Percentiles rank a stretch among this genome's conserved stretches.
Conservation (phyloP, 768 basidiomycete genomes). For the Lactarius quietus region DNA sequence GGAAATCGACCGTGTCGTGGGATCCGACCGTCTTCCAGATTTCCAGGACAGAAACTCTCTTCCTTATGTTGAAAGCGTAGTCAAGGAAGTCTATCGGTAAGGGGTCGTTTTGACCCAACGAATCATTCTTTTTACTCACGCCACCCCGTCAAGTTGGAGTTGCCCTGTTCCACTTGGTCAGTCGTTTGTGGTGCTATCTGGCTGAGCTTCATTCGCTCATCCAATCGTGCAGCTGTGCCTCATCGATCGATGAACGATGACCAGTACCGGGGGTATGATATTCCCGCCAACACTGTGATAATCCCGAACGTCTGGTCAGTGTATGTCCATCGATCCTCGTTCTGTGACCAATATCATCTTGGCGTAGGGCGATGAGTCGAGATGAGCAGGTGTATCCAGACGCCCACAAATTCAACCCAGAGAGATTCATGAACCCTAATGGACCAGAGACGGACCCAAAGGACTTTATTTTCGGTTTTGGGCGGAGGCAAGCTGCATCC, state of each 20-base stretch:
- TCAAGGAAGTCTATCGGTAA: constrained; percentile 28
- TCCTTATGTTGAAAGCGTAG: constrained; percentile 29
- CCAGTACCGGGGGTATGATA: constrained; percentile 25
- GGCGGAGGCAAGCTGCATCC: constrained; percentile 19
- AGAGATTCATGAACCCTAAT: constrained; percentile 23
- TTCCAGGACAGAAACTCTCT: constrained; percentile 28
- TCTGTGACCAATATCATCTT: neutral
- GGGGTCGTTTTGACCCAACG: neutral
- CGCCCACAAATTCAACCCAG: constrained; percentile 20
- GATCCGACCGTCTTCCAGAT: constrained; percentile 30
- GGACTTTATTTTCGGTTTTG: constrained; percentile 26
- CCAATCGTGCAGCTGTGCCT: constrained; percentile 23
- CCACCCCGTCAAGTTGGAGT: constrained; percentile 18
- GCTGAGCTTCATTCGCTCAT: neutral
- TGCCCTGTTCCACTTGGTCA: constrained; percentile 25
- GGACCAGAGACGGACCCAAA: constrained; percentile 18
- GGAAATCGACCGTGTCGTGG: constrained; percentile 30
- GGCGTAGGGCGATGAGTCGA: constrained; percentile 27
- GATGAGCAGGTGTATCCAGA: constrained; percentile 22
- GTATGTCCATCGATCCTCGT: neutral
- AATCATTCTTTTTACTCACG: neutral
- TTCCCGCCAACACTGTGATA: constrained; percentile 23
- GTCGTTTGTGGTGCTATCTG: neutral
- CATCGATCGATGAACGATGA: constrained; percentile 27
- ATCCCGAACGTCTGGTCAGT: constrained; percentile 28